phyloP scores from a whole-genome alignment of 768 basidiomycete species.

The Boletus rex-veris region DNA sequence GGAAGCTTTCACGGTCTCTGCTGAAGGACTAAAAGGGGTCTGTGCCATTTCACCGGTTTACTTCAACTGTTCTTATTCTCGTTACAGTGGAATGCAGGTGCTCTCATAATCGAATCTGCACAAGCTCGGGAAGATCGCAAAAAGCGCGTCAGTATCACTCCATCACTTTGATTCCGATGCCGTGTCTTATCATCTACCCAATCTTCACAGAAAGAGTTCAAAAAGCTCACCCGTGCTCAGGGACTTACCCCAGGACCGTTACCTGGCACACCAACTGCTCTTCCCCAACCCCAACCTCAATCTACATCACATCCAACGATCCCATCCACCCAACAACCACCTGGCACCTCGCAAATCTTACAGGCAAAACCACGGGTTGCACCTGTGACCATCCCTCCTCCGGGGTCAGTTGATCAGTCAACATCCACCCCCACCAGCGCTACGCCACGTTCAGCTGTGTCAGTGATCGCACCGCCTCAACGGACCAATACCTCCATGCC shows the following conservation, averaged over 20 bases:
- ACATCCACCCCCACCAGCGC: slow-evolving; percentile 33
- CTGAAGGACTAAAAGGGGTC: slow-evolving; percentile 73
- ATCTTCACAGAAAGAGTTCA: slow-evolving; percentile 61
- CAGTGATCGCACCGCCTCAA: slow-evolving; percentile 23
- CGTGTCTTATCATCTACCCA: slow-evolving; percentile 8
- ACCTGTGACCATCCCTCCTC: slow-evolving; percentile 32
- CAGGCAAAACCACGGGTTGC: slow-evolving; percentile 30
- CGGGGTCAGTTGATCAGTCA: slow-evolving; percentile 24
- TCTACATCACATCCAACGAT: slow-evolving; percentile 22
- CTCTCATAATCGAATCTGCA: slow-evolving; percentile 61
- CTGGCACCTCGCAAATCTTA: slow-evolving; percentile 10
- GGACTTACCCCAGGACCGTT: slow-evolving; percentile 21
- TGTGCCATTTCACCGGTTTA: slow-evolving; percentile 27
- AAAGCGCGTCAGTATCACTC: slow-evolving; percentile 55
- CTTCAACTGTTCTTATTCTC: slow-evolving; percentile 9
- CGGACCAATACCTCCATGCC: slow-evolving; percentile 12
- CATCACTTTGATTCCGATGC: slow-evolving; percentile 4
- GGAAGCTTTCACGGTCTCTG: slow-evolving; percentile 70
- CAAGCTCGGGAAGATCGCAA: slow-evolving; percentile 77
- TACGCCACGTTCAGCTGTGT: slow-evolving; percentile 29
- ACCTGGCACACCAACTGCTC: slow-evolving; percentile 20
- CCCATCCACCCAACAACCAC: slow-evolving; percentile 23
- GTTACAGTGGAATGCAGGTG: slow-evolving; percentile 61
- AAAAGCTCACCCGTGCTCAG: slow-evolving; percentile 58
- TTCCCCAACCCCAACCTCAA: slow-evolving; percentile 39